Percentiles rank a stretch among this genome's conserved stretches.
phyloP scores from a whole-genome alignment of 2,329 filamentous ascomycete species.

The Ophiocordyceps australis region DNA sequence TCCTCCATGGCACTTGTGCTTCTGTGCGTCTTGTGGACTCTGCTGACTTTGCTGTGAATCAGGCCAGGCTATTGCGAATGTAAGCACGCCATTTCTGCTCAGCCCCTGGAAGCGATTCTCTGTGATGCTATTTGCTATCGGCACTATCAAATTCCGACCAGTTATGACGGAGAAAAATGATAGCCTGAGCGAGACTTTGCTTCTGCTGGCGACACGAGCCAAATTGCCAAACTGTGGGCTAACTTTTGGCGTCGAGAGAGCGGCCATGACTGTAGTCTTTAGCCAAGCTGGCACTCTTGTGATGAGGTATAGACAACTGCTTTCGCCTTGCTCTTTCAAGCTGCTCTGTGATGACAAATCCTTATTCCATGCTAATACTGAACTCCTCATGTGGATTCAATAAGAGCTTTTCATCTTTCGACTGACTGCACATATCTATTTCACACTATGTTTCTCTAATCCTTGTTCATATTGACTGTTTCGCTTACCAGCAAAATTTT shows the following conservation, averaged over 20 bases:
- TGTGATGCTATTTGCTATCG: constrained; percentile 19
- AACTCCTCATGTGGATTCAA: constrained; percentile 47
- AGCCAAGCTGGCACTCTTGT: not conserved
- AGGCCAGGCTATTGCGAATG: not conserved
- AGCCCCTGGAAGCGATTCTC: constrained; percentile 4
- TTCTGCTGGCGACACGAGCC: too few relatives aligned
- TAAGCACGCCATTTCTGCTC: constrained; percentile 3
- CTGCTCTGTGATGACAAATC: constrained; percentile 42
- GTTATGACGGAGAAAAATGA: constrained; percentile 18
- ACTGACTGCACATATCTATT: constrained; percentile 34
- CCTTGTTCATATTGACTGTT: too few relatives aligned
- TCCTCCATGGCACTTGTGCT: constrained; percentile 2
- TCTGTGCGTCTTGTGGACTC: not conserved
- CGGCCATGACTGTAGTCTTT: too few relatives aligned
- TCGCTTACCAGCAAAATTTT: too few relatives aligned
- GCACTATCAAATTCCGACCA: constrained; percentile 28
- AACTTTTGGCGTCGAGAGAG: not conserved
- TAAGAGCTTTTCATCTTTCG: constrained; percentile 75
- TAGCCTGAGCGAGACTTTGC: constrained; percentile 14
- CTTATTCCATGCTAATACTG: constrained; percentile 69
- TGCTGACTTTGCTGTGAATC: not conserved
- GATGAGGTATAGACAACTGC: not conserved
- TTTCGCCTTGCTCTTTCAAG: constrained; percentile 4
- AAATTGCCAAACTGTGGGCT: not conserved
- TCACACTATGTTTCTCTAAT: constrained; percentile 5